Conservation (phyloP, 2,329 filamentous ascomycete species). For the Monosporascus sp. region DNA sequence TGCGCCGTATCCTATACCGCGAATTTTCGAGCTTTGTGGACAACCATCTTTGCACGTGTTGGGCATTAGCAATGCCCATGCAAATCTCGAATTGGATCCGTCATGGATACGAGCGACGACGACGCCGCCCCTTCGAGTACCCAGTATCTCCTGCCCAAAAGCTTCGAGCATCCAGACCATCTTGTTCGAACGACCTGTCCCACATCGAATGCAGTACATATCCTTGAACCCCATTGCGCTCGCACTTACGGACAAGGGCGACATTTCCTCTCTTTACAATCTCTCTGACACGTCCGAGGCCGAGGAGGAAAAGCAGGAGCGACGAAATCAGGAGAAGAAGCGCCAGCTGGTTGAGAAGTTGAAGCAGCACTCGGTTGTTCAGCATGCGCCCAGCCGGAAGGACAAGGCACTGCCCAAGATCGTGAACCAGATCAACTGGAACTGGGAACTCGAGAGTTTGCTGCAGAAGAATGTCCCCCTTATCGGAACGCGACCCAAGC, state of each 20-base stretch:
- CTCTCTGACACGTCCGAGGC: conserved; percentile 54
- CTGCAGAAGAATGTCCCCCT: conserved; percentile 87
- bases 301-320: conserved; percentile 64
- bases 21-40: conserved; percentile 81
- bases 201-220: conserved; percentile 91
- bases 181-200: conserved; percentile 80
- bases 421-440: conserved; percentile 93
- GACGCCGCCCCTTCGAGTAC: conserved; percentile 48
- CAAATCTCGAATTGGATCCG: conserved; percentile 53
- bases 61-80: conserved; percentile 66
- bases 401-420: conserved; percentile 77
- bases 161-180: conserved; percentile 79
- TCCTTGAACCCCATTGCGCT: conserved; percentile 85
- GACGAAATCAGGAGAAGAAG: conserved; percentile 52
- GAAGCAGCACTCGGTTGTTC: conserved; percentile 78
- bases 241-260: conserved; percentile 69
- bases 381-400: conserved; percentile 71
- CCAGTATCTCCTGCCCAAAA: conserved; percentile 67
- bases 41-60: conserved; percentile 79
- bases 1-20: conserved; percentile 70
- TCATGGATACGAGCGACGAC: conserved; percentile 63
- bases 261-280: conserved; percentile 26
- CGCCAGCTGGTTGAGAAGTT: conserved; percentile 76
- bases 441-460: conserved; percentile 79
- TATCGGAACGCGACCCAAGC: conserved; percentile 73